Evolutionary conservation across 768 basidiomycete genomes (phyloP), one percentile per base, ranked within the genome.

Genomic region (Trametes meyenii): DNA sequence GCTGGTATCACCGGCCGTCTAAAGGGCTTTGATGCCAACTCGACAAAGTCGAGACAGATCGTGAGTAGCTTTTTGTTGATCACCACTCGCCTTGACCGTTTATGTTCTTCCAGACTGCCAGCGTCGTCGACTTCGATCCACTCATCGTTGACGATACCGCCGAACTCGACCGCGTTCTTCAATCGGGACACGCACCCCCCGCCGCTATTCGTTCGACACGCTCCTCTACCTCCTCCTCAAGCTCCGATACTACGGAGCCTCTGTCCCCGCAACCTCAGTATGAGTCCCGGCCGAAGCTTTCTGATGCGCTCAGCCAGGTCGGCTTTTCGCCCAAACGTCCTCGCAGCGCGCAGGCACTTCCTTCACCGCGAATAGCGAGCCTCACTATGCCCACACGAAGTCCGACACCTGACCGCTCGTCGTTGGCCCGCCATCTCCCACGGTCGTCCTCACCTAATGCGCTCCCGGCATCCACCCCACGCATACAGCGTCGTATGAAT

Each of bases 301-400:
- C 88, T 1, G 90, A 92, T 67, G 85, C 89, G 4, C 78, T 94
- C 10, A 83, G 84, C 36, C 83, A 84, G 44, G 83, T 88, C 40
- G 83, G 84, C 0, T 89, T 92, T 73, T 91, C 90, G 14, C 90
- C 90, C 1, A 86, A 88, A 69, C 83, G 91, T 14, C 90, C 89
- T 0, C 84, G 88, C 11, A 83, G 75, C 58, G 74, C 80, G 5
- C 76, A 73, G 33, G 53, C 45, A 5, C 54, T 60, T n/a, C 53
- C 54, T 65, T 35, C 68, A 60, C 51, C 53, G 10, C 62, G 57
- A 26, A 36, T 63, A 10, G 33, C 52, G 3, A 51, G 49, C 19
- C 17, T 59, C 6, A n/a, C 52, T 12, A 42, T 59, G 36, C 57
- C 49, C 3, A 50, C 40, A 2, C 38, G 44, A 40, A 42, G 36